These are phyloP conservation scores for Neopestalotiopsis sp. DNA, from an alignment of 2,329 filamentous ascomycete species.

Conservation along the genomic window DNA sequence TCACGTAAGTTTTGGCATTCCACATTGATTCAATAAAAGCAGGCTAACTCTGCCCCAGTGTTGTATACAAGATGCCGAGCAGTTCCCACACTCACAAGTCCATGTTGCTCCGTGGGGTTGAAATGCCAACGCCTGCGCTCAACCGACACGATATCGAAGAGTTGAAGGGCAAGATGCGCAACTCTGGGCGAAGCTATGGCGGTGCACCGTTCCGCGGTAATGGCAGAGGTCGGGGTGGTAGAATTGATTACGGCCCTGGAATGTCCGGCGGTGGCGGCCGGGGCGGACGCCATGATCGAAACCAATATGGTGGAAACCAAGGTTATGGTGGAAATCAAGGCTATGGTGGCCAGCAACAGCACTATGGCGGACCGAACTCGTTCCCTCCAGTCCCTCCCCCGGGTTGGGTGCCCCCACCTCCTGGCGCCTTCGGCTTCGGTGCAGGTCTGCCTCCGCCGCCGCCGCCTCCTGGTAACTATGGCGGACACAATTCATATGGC, in stretches of 20 bases:
- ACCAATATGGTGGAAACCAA: slow-evolving; percentile 18
- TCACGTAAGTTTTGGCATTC: slow-evolving; percentile 66
- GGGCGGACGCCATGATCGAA: slow-evolving; percentile 24
- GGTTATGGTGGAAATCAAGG: slow-evolving; percentile 22
- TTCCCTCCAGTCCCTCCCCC: slow-evolving; percentile 35
- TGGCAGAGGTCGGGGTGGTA: slow-evolving; percentile 33
- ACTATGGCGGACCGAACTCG: slow-evolving; percentile 29
- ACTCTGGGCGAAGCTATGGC: slow-evolving; percentile 72
- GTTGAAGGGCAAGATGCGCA: slow-evolving; percentile 69
- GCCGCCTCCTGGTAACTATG: slow-evolving; percentile 37
- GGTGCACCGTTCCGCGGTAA: slow-evolving; percentile 63
- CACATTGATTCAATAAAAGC: slow-evolving; percentile 9
- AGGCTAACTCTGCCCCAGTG: slow-evolving; percentile 57
- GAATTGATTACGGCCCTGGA: slow-evolving; percentile 40
- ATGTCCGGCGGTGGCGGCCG: slow-evolving; percentile 33
- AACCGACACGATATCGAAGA: slow-evolving; percentile 78
- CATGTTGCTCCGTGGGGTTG: slow-evolving; percentile 86
- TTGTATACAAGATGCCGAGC: slow-evolving; percentile 83
- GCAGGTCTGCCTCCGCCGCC: slow-evolving; percentile 43
- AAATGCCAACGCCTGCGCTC: slow-evolving; percentile 73
- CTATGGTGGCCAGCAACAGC: slow-evolving; percentile 56
- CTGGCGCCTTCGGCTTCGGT: slow-evolving; percentile 43
- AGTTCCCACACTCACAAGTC: slow-evolving; percentile 83
- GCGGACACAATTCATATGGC: slow-evolving; percentile 30
- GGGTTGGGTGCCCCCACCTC: slow-evolving; percentile 44